Base-by-base conservation (phyloP, 495 filamentous ascomycete species). In the Glarea lozoyensis region DNA sequence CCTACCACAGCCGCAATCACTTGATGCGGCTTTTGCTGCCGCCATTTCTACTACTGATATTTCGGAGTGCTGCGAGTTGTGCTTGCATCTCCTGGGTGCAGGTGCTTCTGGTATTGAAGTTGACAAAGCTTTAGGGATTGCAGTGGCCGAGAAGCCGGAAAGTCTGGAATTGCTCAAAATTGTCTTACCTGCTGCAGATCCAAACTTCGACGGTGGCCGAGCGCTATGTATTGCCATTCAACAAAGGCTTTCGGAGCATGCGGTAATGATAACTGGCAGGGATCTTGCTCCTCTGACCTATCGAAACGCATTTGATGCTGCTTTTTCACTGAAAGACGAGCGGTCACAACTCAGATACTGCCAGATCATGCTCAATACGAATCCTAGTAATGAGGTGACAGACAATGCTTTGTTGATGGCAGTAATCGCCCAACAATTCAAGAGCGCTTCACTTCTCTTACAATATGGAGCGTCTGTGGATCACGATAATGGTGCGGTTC, bases 81-180 rank as follows among this genome's bases (percentile, higher is more conserved):
- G 49, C 34, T n/a, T 43, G 35, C 46, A 42, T 38, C 23, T 52
- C 33, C 24, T 52, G 17, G 9, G 20, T 25, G 38, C 43, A 37
- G 49, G 49, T 1, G 49, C 44, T 25, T 29, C 24, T 2, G 49
- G 49, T 10, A 35, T 43, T n/a, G 37, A 52, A 19, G 49, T 52
- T 16, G 33, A 42, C 22, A 47, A 47, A 40, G 49, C 19, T 1
- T 44, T 52, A 10, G 12, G 25, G 1, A 43, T 42, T 10, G 43
- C 43, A 10, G 10, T 52, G 4, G 42, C 43, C 23, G 11, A 30
- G 10, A 38, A 52, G 21, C 6, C 2, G 21, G 38, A 44, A 12
- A 35, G 47, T 24, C 42, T 38, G 25, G 37, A 39, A 4, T 52
- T 52, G 16, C 40, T 52, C 3, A 52, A 39, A 20, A 12, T 52